Base-by-base conservation (phyloP, 768 basidiomycete genomes). In the Mrakia frigida region DNA sequence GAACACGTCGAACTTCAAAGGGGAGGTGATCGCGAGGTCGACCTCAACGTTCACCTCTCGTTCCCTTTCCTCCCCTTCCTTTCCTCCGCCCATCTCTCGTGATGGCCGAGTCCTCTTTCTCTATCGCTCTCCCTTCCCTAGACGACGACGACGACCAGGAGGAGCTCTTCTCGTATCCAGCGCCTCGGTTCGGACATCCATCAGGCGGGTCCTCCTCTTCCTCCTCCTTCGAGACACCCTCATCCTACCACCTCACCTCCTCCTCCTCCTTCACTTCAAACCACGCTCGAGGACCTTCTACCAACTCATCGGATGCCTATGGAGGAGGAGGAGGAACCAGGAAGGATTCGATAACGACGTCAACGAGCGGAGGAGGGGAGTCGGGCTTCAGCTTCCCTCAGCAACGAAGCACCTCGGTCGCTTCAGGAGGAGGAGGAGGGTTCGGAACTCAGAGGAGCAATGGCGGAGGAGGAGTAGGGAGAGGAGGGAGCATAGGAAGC, bases 91-190 rank as follows among this genome's bases (percentile, higher is more conserved):
- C 56, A 25, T 28, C 56, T n/a, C 9, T 56, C 56, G 25, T 21
- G 37, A 68, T 68, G 65, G 65, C 65, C 39, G 65, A 68, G 65
- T 39, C 65, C 25, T 68, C 37, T 2, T 68, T 68, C 65, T 72
- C 70, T 31, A 77, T 77, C 60, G 70, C 75, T 14, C 75, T 77
- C 5, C 75, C 75, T 18, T 72, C 75, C n/a, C 43, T 77, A 4
- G 75, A 77, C 39, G 75, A 77, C 60, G 75, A 73, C 50, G 43
- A 67, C 35, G 75, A 77, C 35, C 14, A 63, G 35, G 70, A 77
- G 61, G 25, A 77, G 53, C 70, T 73, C 14, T 76, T 76, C 75
- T 76, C 75, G n/a, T 76, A 70, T 21, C 69, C 75, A 33, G 70
- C 69, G 7, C 70, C 75, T 35, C 56, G 65, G 35, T 77, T 77